phyloP scores from a whole-genome alignment of 352 stramenopile genomes.

The Phytophthora citricola region DNA sequence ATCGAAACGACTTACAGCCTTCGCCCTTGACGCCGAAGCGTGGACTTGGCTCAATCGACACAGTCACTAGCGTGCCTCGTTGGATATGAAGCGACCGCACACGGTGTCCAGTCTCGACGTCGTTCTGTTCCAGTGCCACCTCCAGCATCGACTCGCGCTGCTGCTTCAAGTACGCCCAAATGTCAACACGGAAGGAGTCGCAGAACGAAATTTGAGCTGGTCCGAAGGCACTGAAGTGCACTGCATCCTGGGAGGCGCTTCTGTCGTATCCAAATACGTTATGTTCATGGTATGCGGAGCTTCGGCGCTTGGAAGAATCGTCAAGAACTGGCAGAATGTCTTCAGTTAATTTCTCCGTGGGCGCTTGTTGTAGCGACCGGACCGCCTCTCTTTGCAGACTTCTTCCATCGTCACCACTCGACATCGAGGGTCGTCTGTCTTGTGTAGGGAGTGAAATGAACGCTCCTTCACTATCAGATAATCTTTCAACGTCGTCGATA shows the following conservation, averaged over 20 bases:
- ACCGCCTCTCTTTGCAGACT: constrained; percentile 47
- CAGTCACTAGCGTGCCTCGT: constrained; percentile 66
- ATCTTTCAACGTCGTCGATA: constrained; percentile 9
- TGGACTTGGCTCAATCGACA: constrained; percentile 56
- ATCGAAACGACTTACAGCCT: constrained; percentile 70
- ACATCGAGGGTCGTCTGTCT: constrained; percentile 15
- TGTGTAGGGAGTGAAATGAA: constrained; percentile 27
- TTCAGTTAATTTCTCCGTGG: background rate
- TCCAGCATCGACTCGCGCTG: constrained; percentile 73
- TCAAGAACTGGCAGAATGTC: background rate
- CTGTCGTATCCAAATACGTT: constrained; percentile 4
- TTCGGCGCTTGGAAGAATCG: constrained; percentile 8
- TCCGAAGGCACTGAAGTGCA: constrained; percentile 71
- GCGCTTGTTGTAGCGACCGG: constrained; percentile 47
- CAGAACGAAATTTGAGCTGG: constrained; percentile 45
- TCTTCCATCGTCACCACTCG: constrained; percentile 16
- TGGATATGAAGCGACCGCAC: constrained; percentile 60
- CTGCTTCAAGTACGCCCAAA: constrained; percentile 76
- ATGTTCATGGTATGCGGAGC: background rate
- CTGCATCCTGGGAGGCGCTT: constrained; percentile 32
- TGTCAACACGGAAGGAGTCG: constrained; percentile 66
- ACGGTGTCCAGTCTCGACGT: constrained; percentile 54
- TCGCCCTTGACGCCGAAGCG: constrained; percentile 51
- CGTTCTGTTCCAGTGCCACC: constrained; percentile 56
- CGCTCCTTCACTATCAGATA: constrained; percentile 25